Evolutionary conservation across 1,284 basidiomycete genomes (phyloP).

Genomic region (Apiotrichum mycotoxinovorans): DNA sequence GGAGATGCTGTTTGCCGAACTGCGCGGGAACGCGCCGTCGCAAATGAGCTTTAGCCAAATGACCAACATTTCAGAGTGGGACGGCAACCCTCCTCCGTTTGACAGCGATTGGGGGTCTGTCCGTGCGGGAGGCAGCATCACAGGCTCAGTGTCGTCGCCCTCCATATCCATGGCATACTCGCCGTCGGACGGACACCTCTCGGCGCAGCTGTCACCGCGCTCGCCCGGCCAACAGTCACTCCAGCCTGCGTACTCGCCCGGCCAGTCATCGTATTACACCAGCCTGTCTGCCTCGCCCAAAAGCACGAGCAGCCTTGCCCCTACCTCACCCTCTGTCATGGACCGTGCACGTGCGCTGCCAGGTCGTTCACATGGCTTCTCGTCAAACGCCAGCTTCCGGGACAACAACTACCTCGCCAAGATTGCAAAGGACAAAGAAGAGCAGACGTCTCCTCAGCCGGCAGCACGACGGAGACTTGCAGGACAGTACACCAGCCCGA

Average conservation of each 20-base stretch:
- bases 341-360: neutral
- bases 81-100: slow-evolving; percentile 32
- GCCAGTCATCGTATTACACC: slow-evolving; percentile 1
- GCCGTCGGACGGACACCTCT: slow-evolving; percentile 2
- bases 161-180: neutral
- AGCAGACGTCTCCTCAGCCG: neutral
- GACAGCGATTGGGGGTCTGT: slow-evolving; percentile 11
- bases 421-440: slow-evolving; percentile 26
- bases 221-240: slow-evolving; percentile 4
- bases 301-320: slow-evolving; percentile 1
- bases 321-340: neutral
- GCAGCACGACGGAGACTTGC: too few relatives aligned
- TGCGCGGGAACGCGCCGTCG: slow-evolving; percentile 17
- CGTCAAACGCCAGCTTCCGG: slow-evolving; percentile 31
- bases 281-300: neutral
- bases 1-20: slow-evolving; percentile 41
- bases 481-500: neutral
- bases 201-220: neutral
- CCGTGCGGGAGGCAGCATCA: neutral
- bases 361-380: slow-evolving; percentile 40
- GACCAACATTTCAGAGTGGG: slow-evolving; percentile 25
- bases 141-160: slow-evolving; percentile 1
- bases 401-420: slow-evolving; percentile 39
- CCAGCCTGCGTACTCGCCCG: neutral
- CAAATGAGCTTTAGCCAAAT: slow-evolving; percentile 7